Conservation (phyloP, 306 rosid species). For the Medicago arabica region DNA sequence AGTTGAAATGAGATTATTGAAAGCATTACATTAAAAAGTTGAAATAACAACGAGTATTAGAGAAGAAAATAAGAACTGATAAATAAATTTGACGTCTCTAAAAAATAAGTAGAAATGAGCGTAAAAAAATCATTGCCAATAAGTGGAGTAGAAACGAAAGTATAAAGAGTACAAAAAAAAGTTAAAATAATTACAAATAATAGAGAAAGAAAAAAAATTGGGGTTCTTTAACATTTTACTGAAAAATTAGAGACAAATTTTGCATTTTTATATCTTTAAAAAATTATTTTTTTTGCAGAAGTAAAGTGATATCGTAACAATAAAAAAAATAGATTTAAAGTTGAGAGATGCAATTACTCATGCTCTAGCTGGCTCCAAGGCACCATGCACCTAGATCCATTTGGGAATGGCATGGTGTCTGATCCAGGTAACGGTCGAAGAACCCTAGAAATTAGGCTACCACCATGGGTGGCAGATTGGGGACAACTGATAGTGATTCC, state of each 20-base stretch:
- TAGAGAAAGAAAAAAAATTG: not conserved
- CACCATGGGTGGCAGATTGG: not conserved
- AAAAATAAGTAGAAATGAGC: too few relatives aligned
- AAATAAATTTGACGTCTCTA: not conserved
- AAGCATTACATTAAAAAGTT: not conserved
- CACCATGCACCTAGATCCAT: not conserved
- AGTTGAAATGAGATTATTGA: not conserved
- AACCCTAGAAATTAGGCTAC: not conserved
- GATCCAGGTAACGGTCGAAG: not conserved
- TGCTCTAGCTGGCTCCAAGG: constrained; percentile 27
- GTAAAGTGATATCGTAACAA: too few relatives aligned
- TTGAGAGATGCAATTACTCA: constrained; percentile 27
- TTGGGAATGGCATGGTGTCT: not conserved
- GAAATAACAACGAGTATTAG: not conserved
- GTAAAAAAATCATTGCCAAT: too few relatives aligned
- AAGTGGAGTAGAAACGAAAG: not conserved
- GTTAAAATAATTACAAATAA: not conserved
- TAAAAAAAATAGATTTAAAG: not conserved
- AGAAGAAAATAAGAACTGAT: not conserved
- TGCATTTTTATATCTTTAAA: too few relatives aligned
- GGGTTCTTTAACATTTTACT: not conserved
- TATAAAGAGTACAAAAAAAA: not conserved
- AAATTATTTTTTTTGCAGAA: too few relatives aligned
- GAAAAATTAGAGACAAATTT: not conserved
- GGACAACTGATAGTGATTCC: not conserved